Evolutionary conservation across 192 early-diverging fungal genomes (phyloP).

Genomic region (Podochytrium sp.): DNA sequence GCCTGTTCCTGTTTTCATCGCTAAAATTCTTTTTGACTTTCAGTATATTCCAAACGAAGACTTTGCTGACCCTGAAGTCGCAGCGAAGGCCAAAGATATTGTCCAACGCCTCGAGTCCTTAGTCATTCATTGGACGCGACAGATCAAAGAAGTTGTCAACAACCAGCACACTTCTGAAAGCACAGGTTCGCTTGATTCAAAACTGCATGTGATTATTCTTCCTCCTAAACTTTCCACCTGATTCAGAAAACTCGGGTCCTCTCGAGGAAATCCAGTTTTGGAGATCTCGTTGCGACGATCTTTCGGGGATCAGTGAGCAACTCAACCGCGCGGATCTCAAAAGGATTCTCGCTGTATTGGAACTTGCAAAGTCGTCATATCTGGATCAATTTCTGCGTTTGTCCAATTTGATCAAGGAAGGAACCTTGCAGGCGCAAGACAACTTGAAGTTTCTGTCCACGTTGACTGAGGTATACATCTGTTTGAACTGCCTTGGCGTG

Average conservation of each 20-base stretch:
- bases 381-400: conserved; percentile 64
- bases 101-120: conserved; percentile 63
- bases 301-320: conserved; percentile 66
- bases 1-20: neutral
- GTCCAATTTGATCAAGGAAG: conserved; percentile 66
- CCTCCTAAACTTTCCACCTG: neutral
- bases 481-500: too few species aligned
- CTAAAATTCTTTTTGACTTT: neutral
- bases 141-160: conserved; percentile 72
- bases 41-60: conserved; percentile 59
- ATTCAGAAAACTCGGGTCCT: conserved; percentile 61
- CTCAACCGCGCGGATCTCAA: conserved; percentile 59
- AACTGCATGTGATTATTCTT: conserved; percentile 9
- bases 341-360: conserved; percentile 55
- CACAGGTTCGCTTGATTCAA: conserved; percentile 2
- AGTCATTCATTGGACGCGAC: conserved; percentile 66
- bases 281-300: conserved; percentile 61
- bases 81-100: conserved; percentile 57
- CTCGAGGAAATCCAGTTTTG: conserved; percentile 71
- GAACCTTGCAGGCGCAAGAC: conserved; percentile 64
- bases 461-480: conserved; percentile 38
- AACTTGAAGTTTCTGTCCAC: conserved; percentile 69
- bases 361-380: conserved; percentile 62
- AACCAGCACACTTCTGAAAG: conserved; percentile 62
- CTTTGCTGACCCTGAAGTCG: conserved; percentile 39